Evolutionary conservation across 2,329 filamentous ascomycete species (phyloP).

Genomic region (Aureobasidium uvarum): DNA sequence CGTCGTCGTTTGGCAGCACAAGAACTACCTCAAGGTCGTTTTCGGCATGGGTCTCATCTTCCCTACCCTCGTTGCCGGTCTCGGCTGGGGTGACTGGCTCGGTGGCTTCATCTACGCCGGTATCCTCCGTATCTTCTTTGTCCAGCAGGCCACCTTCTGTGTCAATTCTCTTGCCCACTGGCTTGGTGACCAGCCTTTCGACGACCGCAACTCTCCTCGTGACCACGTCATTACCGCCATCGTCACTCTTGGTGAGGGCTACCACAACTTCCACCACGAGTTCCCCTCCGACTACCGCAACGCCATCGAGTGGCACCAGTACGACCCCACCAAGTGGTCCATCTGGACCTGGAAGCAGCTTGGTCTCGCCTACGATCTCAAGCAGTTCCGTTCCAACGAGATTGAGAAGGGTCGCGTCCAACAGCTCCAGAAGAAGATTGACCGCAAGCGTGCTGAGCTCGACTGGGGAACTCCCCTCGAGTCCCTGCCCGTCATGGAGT

Average conservation of each 20-base stretch:
- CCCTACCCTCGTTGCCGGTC: constrained; percentile 70
- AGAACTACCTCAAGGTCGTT: constrained; percentile 78
- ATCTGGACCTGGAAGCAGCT: constrained; percentile 84
- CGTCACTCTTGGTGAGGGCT: constrained; percentile 81
- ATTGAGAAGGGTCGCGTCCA: constrained; percentile 90
- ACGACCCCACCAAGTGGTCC: constrained; percentile 87
- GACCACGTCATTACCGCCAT: constrained; percentile 84
- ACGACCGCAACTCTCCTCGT: constrained; percentile 86
- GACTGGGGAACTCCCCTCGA: constrained; percentile 87
- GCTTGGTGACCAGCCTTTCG: constrained; percentile 89
- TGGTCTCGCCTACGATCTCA: constrained; percentile 80
- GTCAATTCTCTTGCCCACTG: constrained; percentile 90
- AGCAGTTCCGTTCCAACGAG: constrained; percentile 88
- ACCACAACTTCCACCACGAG: constrained; percentile 96
- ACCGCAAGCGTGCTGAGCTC: constrained; percentile 76
- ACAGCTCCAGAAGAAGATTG: constrained; percentile 89
- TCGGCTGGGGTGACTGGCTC: constrained; percentile 76
- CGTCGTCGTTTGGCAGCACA: constrained; percentile 84
- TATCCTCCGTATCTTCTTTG: constrained; percentile 83
- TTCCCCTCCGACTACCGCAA: constrained; percentile 93
- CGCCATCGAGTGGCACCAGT: constrained; percentile 86
- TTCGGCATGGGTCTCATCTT: constrained; percentile 73
- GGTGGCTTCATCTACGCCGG: constrained; percentile 83
- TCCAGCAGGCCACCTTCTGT: constrained; percentile 90
- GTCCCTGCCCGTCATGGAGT: constrained; percentile 79